Evolutionary conservation across 129 eudicot genomes (phyloP), one percentile per base, ranked within the genome.

Genomic region (Erigeron canadensis): DNA sequence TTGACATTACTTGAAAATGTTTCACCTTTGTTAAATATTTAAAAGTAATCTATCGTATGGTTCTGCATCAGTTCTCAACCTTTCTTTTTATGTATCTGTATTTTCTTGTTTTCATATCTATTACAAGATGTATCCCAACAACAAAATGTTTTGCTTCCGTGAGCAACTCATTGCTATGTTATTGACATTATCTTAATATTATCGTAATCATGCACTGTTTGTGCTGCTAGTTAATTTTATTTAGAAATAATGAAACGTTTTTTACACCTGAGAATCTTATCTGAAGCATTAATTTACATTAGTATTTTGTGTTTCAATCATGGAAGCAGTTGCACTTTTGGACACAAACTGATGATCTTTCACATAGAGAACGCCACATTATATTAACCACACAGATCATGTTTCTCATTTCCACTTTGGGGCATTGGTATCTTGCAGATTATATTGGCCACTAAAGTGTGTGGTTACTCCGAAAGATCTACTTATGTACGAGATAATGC

Each of bases 381-480:
- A 16, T 9, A 21, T 28, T 6, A 59, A 59, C 41, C 4, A 34
- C 40, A 9, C 54, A 60, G n/a, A 37, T 61, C 45, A 61, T 38
- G 40, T 40, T 63, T 6, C 63, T 40, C 13, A 11, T 58, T 50
- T 65, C 15, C 21, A 16, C 45, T 34, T 41, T 41, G 64, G 50
- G 53, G 13, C 61, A 53, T 72, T 63, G 61, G 72, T 56, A 45
- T 54, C 57, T 46, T 72, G 54, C 47, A 44, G 96, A 80, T 91
- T 75, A 88, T 88, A 69, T 28, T 91, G 85, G 96, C 97, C 63
- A 91, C 96, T 69, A 91, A 91, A 81, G 89, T 91, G 17, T 42
- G 81, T 83, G 97, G 97, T 71, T 88, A 91, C 82, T 84, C 97
- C 6, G 94, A 88, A 48, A 71, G 91, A 48, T 21, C 83, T 46